Evolutionary conservation across 345 rosid species (phyloP).

Genomic region (Noccaea caerulescens): DNA sequence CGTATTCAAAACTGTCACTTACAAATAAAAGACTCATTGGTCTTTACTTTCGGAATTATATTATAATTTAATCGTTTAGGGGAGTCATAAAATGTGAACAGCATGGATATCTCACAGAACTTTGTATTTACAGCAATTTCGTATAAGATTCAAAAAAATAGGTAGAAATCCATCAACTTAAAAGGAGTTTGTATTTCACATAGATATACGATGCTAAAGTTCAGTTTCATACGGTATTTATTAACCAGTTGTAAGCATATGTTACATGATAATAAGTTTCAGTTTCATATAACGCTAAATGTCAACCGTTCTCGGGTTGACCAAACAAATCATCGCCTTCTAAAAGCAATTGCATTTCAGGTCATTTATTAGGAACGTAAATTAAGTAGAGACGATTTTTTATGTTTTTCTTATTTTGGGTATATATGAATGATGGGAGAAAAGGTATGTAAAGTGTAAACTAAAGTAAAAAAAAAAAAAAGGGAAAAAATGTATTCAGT

Average conservation of each 20-base stretch:
- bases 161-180: too few relatives aligned
- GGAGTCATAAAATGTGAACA: too few relatives aligned
- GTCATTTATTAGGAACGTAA: conserved; percentile 26
- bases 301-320: conserved; percentile 22
- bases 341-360: background rate
- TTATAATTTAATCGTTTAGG: too few relatives aligned
- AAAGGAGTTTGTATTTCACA: too few relatives aligned
- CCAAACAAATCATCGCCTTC: conserved; percentile 4
- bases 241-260: background rate
- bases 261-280: conserved; percentile 2
- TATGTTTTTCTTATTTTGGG: conserved; percentile 14
- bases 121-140: too few relatives aligned
- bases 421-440: conserved; percentile 9
- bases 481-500: background rate
- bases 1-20: too few relatives aligned
- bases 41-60: too few relatives aligned
- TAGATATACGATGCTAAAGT: background rate
- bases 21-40: too few relatives aligned
- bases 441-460: background rate
- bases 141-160: too few relatives aligned
- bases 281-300: conserved; percentile 2
- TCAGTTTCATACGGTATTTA: background rate
- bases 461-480: background rate
- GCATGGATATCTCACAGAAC: too few relatives aligned
- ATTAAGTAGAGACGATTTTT: conserved; percentile 17